A percentile compares a stretch with the other conserved stretches of the same genome.
These are phyloP conservation scores for Aspergillus brunneoviolaceus DNA, from an alignment of 2,329 filamentous ascomycete species.

Conservation along the genomic window DNA sequence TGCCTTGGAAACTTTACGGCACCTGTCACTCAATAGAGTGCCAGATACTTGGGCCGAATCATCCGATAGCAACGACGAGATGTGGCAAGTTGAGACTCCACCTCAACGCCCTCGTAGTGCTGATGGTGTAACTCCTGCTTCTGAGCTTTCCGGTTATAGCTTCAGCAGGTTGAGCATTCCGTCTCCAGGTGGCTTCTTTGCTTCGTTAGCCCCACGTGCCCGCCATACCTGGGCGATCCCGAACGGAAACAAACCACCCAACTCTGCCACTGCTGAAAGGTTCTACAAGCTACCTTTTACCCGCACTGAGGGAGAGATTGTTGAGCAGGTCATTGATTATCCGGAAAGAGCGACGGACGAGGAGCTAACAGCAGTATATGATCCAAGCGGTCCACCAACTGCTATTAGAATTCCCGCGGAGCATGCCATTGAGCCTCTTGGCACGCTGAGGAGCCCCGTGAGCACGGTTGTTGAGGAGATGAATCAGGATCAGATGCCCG, in stretches of 20 bases:
- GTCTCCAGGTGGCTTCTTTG: conserved; percentile 89
- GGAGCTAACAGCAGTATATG: conserved; percentile 36
- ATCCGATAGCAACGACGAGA: conserved; percentile 57
- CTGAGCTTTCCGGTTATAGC: conserved; percentile 63
- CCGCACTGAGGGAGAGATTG: conserved; percentile 47
- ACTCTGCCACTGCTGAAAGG: conserved; percentile 85
- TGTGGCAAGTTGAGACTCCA: conserved; percentile 60
- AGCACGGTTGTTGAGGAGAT: conserved; percentile 27
- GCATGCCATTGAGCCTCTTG: conserved; percentile 27
- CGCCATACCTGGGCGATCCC: conserved; percentile 79
- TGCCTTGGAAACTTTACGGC: conserved; percentile 76
- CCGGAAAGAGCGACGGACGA: conserved; percentile 40
- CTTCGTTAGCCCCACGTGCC: conserved; percentile 71
- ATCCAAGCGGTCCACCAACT: conserved; percentile 34
- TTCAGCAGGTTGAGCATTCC: conserved; percentile 84
- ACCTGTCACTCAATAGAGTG: conserved; percentile 60
- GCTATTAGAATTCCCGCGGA: conserved; percentile 51
- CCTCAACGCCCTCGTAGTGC: conserved; percentile 48
- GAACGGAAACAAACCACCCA: conserved; percentile 61
- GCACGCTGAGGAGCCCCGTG: conserved; percentile 28
- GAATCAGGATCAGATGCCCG: conserved; percentile 60
- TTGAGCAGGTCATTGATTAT: conserved; percentile 69
- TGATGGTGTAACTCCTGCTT: conserved; percentile 50
- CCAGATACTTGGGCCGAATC: conserved; percentile 41
- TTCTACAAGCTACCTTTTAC: conserved; percentile 87